A percentile compares a stretch with the other conserved stretches of the same genome.
phyloP scores from a whole-genome alignment of 192 early-diverging fungal genomes.

The Backusella liffmaniae region DNA sequence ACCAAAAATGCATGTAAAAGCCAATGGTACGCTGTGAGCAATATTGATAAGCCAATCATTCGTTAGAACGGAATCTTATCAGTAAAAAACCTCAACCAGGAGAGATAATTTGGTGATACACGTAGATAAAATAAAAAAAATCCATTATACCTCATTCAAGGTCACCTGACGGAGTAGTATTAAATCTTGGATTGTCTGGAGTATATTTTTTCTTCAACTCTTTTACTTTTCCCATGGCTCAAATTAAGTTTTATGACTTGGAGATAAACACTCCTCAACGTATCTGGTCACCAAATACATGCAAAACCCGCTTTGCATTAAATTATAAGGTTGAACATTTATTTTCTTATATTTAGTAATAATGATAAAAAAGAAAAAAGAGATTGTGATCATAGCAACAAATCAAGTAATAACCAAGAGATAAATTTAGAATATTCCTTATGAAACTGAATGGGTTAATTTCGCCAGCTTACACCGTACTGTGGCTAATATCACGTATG shows the following conservation, averaged over 20 bases:
- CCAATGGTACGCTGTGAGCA: slow-evolving; percentile 14
- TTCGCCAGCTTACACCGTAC: slow-evolving; percentile 11
- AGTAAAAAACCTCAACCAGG: background rate
- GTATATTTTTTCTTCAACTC: background rate
- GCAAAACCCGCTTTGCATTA: slow-evolving; percentile 19
- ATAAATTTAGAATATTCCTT: slow-evolving; percentile 18
- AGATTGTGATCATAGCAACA: background rate
- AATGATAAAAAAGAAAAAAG: background rate
- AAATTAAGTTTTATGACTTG: slow-evolving; percentile 22
- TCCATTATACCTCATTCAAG: background rate
- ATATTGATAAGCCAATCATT: slow-evolving; percentile 9
- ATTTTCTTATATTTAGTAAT: background rate
- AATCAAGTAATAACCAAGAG: background rate
- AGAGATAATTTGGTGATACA: slow-evolving; percentile 1
- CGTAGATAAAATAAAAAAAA: background rate
- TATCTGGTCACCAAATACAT: slow-evolving; percentile 31
- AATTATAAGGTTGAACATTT: slow-evolving; percentile 18
- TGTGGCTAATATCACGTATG: slow-evolving; percentile 17
- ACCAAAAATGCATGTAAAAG: slow-evolving; percentile 16
- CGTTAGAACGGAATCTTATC: slow-evolving; percentile 13
- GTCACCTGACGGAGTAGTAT: slow-evolving; percentile 2
- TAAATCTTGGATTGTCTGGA: background rate
- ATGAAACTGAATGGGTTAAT: slow-evolving; percentile 22
- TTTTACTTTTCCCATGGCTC: slow-evolving; percentile 9
- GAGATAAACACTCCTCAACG: background rate